A percentile compares a stretch with the other conserved stretches of the same genome.
Conservation (phyloP, 1,139 yeast species). For the Saccharomyces hybrid region DNA sequence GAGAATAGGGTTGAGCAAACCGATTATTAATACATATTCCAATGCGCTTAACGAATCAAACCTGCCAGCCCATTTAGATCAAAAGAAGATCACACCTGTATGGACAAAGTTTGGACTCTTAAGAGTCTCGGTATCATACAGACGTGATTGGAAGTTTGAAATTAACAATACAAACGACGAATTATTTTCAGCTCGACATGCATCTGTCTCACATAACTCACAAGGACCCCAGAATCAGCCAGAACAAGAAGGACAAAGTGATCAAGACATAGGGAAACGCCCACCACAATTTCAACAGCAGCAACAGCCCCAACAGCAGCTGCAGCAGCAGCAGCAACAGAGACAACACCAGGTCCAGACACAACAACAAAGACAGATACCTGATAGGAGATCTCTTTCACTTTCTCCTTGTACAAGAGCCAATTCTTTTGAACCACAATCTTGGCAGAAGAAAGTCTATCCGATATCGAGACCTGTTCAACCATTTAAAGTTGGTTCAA, state of each 20-base stretch:
- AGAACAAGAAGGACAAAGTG: background rate
- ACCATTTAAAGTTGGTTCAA: constrained; percentile 57
- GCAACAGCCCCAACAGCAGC: background rate
- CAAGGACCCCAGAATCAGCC: background rate
- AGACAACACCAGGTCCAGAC: constrained; percentile 6
- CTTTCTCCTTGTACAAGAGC: constrained; percentile 25
- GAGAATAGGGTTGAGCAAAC: constrained; percentile 71
- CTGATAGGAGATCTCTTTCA: constrained; percentile 18
- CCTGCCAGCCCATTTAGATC: constrained; percentile 48
- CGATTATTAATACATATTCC: constrained; percentile 44
- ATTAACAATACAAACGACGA: constrained; percentile 43
- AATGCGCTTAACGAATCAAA: constrained; percentile 33
- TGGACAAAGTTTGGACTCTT: constrained; percentile 69
- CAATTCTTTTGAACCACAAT: constrained; percentile 15
- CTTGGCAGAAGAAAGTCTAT: constrained; percentile 20
- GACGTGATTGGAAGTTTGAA: constrained; percentile 62
- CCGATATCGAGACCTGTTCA: constrained; percentile 36
- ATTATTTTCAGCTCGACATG: background rate
- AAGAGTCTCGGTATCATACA: constrained; percentile 68
- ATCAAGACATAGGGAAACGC: background rate
- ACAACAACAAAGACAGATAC: constrained; percentile 4
- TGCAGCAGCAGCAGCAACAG: background rate
- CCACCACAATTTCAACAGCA: background rate
- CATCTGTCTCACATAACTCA: background rate
- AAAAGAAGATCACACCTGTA: constrained; percentile 59